These are phyloP conservation scores for Candida pini DNA, from an alignment of 805 yeast genomes.

Conservation along the genomic window DNA sequence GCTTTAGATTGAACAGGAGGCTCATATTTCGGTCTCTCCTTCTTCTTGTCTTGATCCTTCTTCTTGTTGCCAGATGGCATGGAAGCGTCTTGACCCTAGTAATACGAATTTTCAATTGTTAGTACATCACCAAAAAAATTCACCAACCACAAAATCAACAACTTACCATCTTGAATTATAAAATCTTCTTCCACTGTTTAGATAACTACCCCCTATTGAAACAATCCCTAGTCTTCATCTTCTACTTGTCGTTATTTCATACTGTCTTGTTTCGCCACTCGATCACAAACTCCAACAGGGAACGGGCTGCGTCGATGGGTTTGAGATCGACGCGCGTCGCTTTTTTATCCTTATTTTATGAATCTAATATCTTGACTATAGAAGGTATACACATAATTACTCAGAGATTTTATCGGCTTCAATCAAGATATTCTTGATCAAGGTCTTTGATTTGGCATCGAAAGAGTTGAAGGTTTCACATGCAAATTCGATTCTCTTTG, in stretches of 20 bases:
- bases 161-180: constrained; percentile 13
- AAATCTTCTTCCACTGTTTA: not conserved
- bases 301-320: not conserved
- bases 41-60: constrained; percentile 41
- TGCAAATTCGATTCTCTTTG: constrained; percentile 17
- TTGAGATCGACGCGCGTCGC: too few species aligned
- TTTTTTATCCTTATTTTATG: too few species aligned
- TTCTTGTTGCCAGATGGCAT: constrained; percentile 29
- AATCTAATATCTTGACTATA: too few species aligned
- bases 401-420: constrained; percentile 8
- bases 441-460: constrained; percentile 11
- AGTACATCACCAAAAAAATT: constrained; percentile 1
- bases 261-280: not conserved
- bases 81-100: constrained; percentile 31
- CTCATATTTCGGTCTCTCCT: constrained; percentile 93
- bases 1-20: constrained; percentile 91
- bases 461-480: constrained; percentile 10
- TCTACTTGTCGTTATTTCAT: too few species aligned
- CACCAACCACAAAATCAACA: not conserved
- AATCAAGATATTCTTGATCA: constrained; percentile 11
- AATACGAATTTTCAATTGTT: constrained; percentile 2
- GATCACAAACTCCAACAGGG: not conserved
- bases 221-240: not conserved
- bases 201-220: not conserved
- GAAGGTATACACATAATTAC: not conserved